Evolutionary conservation across 2,329 filamentous ascomycete genomes (phyloP).

Genomic region (Diaporthe citri): DNA sequence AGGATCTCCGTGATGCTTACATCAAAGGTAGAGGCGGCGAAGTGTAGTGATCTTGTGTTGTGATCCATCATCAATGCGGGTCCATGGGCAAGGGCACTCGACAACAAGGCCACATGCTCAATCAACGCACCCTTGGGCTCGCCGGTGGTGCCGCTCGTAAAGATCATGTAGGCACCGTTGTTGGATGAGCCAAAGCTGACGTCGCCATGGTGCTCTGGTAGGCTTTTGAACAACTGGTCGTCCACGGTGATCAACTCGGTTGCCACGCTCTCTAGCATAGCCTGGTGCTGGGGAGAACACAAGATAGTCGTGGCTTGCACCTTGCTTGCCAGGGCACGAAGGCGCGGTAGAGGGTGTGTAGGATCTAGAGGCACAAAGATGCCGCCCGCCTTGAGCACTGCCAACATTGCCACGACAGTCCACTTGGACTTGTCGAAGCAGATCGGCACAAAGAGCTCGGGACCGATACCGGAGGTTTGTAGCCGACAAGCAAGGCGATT

Average conservation of each 20-base stretch:
- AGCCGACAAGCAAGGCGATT: conserved; percentile 30
- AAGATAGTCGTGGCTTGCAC: not conserved
- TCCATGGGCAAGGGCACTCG: conserved; percentile 54
- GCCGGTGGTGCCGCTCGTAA: conserved; percentile 81
- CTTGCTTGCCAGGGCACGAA: conserved; percentile 17
- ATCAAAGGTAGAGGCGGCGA: conserved; percentile 67
- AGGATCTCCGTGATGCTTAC: conserved; percentile 68
- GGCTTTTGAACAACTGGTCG: conserved; percentile 8
- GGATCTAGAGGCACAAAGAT: conserved; percentile 43
- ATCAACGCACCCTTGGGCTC: conserved; percentile 75
- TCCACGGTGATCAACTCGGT: conserved; percentile 10
- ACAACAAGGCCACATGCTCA: conserved; percentile 51
- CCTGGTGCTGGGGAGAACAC: conserved; percentile 14
- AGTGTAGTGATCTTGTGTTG: conserved; percentile 60
- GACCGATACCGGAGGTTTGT: not conserved
- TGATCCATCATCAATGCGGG: conserved; percentile 56
- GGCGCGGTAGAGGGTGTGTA: not conserved
- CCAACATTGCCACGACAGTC: conserved; percentile 41
- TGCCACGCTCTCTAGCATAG: conserved; percentile 1
- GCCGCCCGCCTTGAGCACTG: conserved; percentile 44
- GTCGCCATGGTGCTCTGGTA: conserved; percentile 28
- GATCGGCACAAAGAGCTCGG: conserved; percentile 24
- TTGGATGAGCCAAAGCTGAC: not conserved
- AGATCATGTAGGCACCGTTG: conserved; percentile 64
- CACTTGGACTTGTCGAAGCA: conserved; percentile 32